These are phyloP conservation scores for Cladophialophora chaetospira DNA, from an alignment of 2,329 filamentous ascomycete species.

Conservation along the genomic window DNA sequence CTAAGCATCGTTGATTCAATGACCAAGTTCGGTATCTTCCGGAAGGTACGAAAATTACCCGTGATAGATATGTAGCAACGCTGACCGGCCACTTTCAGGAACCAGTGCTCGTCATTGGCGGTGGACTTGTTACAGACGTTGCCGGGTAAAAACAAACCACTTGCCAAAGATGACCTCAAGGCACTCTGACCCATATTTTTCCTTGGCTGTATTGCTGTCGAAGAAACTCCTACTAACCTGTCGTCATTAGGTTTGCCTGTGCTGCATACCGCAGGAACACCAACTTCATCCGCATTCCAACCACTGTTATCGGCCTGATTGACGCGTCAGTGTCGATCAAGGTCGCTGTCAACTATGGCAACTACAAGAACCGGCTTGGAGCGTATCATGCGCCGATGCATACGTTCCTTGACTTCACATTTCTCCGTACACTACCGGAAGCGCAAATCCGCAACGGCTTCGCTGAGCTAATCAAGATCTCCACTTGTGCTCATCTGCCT, in stretches of 20 bases:
- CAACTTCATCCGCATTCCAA: slow-evolving; percentile 73
- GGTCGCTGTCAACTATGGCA: slow-evolving; percentile 75
- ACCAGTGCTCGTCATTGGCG: slow-evolving; percentile 67
- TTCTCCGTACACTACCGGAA: slow-evolving; percentile 67
- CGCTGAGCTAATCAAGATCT: slow-evolving; percentile 75
- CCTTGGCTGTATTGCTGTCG: slow-evolving; percentile 28
- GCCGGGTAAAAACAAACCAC: slow-evolving; percentile 60
- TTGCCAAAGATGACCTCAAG: slow-evolving; percentile 49
- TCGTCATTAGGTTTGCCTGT: slow-evolving; percentile 61
- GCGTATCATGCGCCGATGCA: slow-evolving; percentile 72
- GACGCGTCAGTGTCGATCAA: slow-evolving; percentile 76
- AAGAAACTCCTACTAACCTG: slow-evolving; percentile 34
- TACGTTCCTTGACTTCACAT: slow-evolving; percentile 73
- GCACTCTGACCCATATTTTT: slow-evolving; percentile 52
- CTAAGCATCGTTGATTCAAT: slow-evolving; percentile 71
- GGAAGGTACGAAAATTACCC: slow-evolving; percentile 51
- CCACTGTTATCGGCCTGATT: slow-evolving; percentile 73
- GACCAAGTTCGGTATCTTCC: slow-evolving; percentile 70
- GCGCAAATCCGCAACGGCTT: slow-evolving; percentile 73
- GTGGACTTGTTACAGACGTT: slow-evolving; percentile 72
- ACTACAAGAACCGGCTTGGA: slow-evolving; percentile 73
- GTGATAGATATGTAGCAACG: slow-evolving; percentile 13
- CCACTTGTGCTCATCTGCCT: slow-evolving; percentile 65
- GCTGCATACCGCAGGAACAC: slow-evolving; percentile 72
- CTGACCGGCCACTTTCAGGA: slow-evolving; percentile 46